Evolutionary conservation across 2,329 filamentous ascomycete species (phyloP).

Genomic region (Paraphoma chrysanthemicola): DNA sequence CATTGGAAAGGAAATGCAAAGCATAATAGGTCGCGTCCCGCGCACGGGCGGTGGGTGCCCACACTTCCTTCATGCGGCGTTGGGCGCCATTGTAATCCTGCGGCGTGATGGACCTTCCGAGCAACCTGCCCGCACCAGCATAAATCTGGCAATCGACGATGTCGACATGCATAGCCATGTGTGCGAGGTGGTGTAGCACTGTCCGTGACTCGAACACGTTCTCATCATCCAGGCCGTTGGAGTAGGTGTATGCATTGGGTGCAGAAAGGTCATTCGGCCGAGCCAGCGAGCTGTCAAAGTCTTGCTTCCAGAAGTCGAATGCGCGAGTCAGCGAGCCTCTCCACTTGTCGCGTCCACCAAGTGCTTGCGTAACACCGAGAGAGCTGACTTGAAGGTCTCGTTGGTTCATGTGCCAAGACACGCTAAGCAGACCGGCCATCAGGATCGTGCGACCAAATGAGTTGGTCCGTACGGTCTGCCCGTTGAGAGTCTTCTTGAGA

Average conservation of each 20-base stretch:
- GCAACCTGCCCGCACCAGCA: constrained; percentile 81
- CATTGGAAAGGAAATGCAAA: constrained; percentile 84
- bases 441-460: constrained; percentile 91
- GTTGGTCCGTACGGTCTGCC: constrained; percentile 87
- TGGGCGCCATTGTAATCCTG: constrained; percentile 82
- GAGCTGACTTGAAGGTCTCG: constrained; percentile 91
- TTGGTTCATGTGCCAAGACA: constrained; percentile 98
- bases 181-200: constrained; percentile 89
- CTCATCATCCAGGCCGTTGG: constrained; percentile 59
- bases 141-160: constrained; percentile 98
- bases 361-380: constrained; percentile 77
- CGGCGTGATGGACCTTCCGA: constrained; percentile 83
- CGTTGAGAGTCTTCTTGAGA: constrained; percentile 85
- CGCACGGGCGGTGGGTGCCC: constrained; percentile 88
- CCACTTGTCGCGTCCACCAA: constrained; percentile 92
- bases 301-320: constrained; percentile 91
- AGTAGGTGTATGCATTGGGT: constrained; percentile 39
- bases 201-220: constrained; percentile 87
- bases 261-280: constrained; percentile 52
- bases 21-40: constrained; percentile 94
- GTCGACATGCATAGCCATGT: constrained; percentile 98
- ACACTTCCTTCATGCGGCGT: constrained; percentile 83
- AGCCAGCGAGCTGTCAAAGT: constrained; percentile 85
- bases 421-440: constrained; percentile 91
- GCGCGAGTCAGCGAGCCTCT: constrained; percentile 81